Base-by-base conservation (phyloP, 2,329 filamentous ascomycete species). In the Cadophora gregata region DNA sequence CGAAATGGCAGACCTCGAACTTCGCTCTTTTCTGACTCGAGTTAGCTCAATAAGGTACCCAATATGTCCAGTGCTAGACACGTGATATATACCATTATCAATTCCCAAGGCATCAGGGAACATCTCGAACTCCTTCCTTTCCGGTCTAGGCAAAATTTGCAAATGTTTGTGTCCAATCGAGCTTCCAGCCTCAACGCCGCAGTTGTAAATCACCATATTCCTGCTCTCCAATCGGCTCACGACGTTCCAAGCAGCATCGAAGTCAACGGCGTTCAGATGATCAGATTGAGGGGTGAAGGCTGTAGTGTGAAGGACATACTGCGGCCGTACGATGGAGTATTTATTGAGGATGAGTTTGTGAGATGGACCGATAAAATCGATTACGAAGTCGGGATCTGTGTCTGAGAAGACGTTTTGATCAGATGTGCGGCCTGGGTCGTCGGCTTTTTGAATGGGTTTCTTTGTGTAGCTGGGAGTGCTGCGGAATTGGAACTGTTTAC, bases 151-250 rank as follows among this genome's bases (percentile, higher is more conserved):
- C 59, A 82, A 77, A 1, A 82, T 64, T 66, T 83, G 81, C 66
- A 82, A 72, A 72, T 83, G 81, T 69, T 82, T 83, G 71, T 83
- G 81, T 3, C 80, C 79, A 63, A 81, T 77, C 16, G 78, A 80
- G 1, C 75, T 78, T 21, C 81, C 81, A 59, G 78, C 78, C 29
- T 81, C 78, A 50, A 79, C 78, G 16, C 81, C 81, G 60, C 81
- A 82, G 68, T 83, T 83, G 71, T 79, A 82, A 42, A 83, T 79
- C 59, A 79, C 74, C 72, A 82, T 77, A 31, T 77, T 77, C 27
- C 48, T 33, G 59, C 19, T 65, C 21, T 63, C 56, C 19, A 79
- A 69, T 16, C 70, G 67, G 19, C 65, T 62, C 64, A 82, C 71
- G 7, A 79, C 73, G n/a, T 74, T 72, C 78, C 79, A 80, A 12